Evolutionary conservation across 179 eudicot species (phyloP), one percentile per base, ranked within the genome.

Genomic region (Amaranthus tricolor): DNA sequence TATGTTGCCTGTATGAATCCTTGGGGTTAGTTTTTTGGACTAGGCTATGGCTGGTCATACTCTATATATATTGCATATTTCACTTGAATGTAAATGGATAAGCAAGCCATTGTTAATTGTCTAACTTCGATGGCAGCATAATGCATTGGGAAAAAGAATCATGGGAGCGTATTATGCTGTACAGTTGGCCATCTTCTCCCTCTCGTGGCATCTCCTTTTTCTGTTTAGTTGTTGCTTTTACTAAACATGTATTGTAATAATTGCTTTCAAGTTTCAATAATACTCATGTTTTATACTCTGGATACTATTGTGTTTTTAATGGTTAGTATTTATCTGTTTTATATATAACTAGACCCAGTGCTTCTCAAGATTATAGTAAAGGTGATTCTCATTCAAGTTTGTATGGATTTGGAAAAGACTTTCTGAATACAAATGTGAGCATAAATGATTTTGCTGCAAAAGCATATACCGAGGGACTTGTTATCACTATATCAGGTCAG

Each of bases 81-180:
- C 88, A 96, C 97, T 74, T 80, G 77, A 88, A 87, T 87, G 89
- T 89, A 83, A 87, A 90, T 93, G 95, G 84, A 91, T 96, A 97
- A 93, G 96, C 97, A 96, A 98, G 98, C n/a, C n/a, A 82, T 84
- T 95, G 77, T 85, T 89, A 89, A 93, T 97, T 98, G 90, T 82
- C 80, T 86, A 82, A 86, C 99, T 93, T 87, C 91, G 83, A 87
- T 96, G 99, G 99, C 99, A 91, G 99, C 99, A 89, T 89, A 88
- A 71, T 91, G 94, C 97, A 83, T 91, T 81, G 83, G 96, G 97
- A 86, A 95, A 93, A 95, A 93, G 91, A 79, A 76, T 78, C 81
- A 56, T 75, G 62, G 82, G 71, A 84, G 76, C 53, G 79, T 31
- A 31, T 31, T 31, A 31, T 31, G 40, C 0, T 52, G 53, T 66